These are phyloP conservation scores for Ophiostoma sp. DNA, from an alignment of 2,329 filamentous ascomycete species.

Conservation along the genomic window DNA sequence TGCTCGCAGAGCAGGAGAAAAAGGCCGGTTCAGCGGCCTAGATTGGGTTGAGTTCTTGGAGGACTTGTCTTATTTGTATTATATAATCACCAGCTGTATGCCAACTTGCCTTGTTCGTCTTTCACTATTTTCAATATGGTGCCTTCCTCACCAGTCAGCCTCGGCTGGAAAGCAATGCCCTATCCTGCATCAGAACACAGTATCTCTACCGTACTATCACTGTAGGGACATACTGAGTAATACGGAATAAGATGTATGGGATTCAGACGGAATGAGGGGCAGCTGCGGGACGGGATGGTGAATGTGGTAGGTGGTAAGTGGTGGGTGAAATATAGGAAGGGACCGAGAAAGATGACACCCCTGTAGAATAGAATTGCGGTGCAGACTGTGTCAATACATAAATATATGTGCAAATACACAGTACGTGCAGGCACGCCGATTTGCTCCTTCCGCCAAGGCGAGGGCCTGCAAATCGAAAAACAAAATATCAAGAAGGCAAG, in stretches of 20 bases:
- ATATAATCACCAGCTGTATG: background rate
- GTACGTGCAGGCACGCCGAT: background rate
- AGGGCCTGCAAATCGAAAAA: background rate
- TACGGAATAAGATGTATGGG: background rate
- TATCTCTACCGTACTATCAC: background rate
- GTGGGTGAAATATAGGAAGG: background rate
- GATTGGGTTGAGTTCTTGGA: background rate
- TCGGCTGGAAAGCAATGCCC: background rate
- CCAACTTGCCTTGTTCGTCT: background rate
- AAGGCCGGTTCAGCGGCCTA: slow-evolving; percentile 1
- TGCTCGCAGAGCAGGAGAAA: background rate
- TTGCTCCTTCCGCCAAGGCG: slow-evolving; percentile 12
- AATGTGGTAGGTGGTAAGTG: background rate
- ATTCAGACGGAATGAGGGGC: slow-evolving; percentile 8
- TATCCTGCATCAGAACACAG: background rate
- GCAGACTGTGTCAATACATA: background rate
- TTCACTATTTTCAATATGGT: background rate
- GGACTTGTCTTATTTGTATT: background rate
- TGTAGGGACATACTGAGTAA: background rate
- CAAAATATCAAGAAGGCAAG: no score
- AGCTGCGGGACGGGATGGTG: background rate
- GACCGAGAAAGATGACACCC: background rate
- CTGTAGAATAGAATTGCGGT: background rate
- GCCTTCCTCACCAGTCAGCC: background rate
- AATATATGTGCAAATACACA: background rate